phyloP scores from a whole-genome alignment of 2,329 filamentous ascomycete species.

The Xylariales sp. region DNA sequence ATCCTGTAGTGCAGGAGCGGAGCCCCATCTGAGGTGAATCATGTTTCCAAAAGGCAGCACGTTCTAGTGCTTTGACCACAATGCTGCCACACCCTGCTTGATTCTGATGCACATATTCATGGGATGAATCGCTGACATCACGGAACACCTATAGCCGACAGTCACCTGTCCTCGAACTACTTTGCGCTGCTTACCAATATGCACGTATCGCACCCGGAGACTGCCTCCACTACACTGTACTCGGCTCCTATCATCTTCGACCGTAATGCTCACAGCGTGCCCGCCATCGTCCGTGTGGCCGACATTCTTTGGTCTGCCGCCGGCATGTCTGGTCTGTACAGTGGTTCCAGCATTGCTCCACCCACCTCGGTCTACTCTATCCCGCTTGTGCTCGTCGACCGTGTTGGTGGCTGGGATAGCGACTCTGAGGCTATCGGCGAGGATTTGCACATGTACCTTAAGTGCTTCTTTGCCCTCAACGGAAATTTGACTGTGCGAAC shows the following conservation, averaged over 20 bases:
- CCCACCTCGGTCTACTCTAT: slow-evolving; percentile 73
- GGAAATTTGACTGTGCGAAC: slow-evolving; percentile 62
- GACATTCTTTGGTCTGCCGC: slow-evolving; percentile 70
- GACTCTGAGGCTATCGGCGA: slow-evolving; percentile 69
- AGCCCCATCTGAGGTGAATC: slow-evolving; percentile 10
- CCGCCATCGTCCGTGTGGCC: slow-evolving; percentile 64
- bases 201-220: slow-evolving; percentile 56
- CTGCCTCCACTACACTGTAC: slow-evolving; percentile 60
- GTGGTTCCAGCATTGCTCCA: slow-evolving; percentile 59
- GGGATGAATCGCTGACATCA: slow-evolving; percentile 22
- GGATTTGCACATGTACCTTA: slow-evolving; percentile 74
- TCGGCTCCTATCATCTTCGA: slow-evolving; percentile 70
- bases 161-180: slow-evolving; percentile 65
- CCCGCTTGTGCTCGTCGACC: slow-evolving; percentile 61
- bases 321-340: slow-evolving; percentile 65
- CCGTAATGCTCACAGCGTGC: slow-evolving; percentile 65
- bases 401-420: slow-evolving; percentile 69
- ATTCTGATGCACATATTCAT: not conserved
- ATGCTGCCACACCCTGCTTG: too few relatives aligned
- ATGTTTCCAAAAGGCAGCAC: slow-evolving; percentile 11
- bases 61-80: slow-evolving; percentile 9
- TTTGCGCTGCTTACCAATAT: slow-evolving; percentile 61
- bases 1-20: not conserved
- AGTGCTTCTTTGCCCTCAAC: slow-evolving; percentile 71
- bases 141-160: slow-evolving; percentile 51